A percentile compares a stretch with the other conserved stretches of the same genome.
These are phyloP conservation scores for Hypoxylon sp. DNA, from an alignment of 2,329 filamentous ascomycete species.

Conservation along the genomic window DNA sequence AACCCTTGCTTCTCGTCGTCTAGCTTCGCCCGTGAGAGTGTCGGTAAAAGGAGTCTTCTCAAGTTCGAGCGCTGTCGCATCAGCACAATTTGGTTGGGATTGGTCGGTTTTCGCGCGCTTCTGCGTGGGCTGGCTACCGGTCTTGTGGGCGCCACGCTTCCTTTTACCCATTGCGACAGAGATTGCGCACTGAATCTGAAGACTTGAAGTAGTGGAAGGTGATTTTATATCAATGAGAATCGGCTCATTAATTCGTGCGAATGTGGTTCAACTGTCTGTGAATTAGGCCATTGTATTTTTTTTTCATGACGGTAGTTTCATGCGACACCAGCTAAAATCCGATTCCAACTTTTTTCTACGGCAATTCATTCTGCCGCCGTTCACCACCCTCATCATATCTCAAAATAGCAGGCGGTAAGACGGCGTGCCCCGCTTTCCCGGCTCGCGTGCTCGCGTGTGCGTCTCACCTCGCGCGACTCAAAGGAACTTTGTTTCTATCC, in stretches of 20 bases:
- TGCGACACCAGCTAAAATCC: not conserved
- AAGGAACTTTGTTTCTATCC: too few relatives aligned
- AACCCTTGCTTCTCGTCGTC: conserved; percentile 68
- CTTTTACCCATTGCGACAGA: conserved; percentile 58
- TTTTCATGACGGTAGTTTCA: not conserved
- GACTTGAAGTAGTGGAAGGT: not conserved
- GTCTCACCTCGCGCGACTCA: not conserved
- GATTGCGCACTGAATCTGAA: too few relatives aligned
- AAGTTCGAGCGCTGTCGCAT: conserved; percentile 47
- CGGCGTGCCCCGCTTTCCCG: not conserved
- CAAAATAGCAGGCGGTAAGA: conserved; percentile 26
- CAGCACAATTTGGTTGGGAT: conserved; percentile 37
- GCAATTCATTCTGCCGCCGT: conserved; percentile 13
- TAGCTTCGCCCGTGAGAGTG: conserved; percentile 64
- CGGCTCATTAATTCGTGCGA: not conserved
- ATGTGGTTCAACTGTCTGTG: not conserved
- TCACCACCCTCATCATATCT: not conserved
- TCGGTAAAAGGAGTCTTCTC: conserved; percentile 65
- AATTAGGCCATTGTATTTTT: not conserved
- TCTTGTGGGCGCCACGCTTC: conserved; percentile 56
- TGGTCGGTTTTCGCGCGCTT: conserved; percentile 55
- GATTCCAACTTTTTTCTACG: conserved; percentile 1
- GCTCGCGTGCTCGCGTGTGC: too few relatives aligned
- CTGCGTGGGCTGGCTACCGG: conserved; percentile 50
- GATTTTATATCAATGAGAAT: not conserved